Base-by-base conservation (phyloP, 225 moss, liverwort and hornwort species). In the Marchantia polymorpha region DNA sequence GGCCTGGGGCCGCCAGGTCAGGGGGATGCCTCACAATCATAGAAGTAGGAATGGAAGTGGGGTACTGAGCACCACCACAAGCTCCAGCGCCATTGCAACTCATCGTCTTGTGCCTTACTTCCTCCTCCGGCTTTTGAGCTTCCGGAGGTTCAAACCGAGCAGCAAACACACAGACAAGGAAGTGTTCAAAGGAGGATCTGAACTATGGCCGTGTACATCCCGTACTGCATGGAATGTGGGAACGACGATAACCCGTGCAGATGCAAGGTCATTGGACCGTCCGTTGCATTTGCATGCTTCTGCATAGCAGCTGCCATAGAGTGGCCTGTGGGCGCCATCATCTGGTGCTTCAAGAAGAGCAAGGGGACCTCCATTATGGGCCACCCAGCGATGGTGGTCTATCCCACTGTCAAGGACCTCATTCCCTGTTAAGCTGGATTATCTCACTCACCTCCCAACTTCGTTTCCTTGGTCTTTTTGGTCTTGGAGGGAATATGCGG, bases 371-470 rank as follows among this genome's bases (percentile, higher is more conserved):
- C 75, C 58, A 25, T 83, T 20, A 83, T 83, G 83, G 83, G 74
- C n/a, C 79, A 83, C 69, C 83, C 83, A 16, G 83, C 83, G 9
- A 83, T 83, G 83, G 79, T 79, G 6, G 73, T 83, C 75, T 83
- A 83, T 22, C 83, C 83, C 27, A 61, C 58, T 0, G 83, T 83
- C 13, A 79, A 83, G 27, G 79, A 83, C 60, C 12, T 83, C 60
- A 83, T 83, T 52, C 83, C 83, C 47, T 69, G 78, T 50, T 83
- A 74, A 52, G 30, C 66, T 11, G n/a, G n/a, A n/a, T n/a, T n/a
- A n/a, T n/a, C n/a, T n/a, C n/a, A n/a, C n/a, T n/a, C n/a, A n/a
- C n/a, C n/a, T n/a, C n/a, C n/a, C n/a, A n/a, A n/a, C n/a, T n/a
- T n/a, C n/a, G n/a, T n/a, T n/a, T n/a, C n/a, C n/a, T n/a, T n/a